Evolutionary conservation across 768 basidiomycete species (phyloP).

Genomic region (Termitomyces sp.): DNA sequence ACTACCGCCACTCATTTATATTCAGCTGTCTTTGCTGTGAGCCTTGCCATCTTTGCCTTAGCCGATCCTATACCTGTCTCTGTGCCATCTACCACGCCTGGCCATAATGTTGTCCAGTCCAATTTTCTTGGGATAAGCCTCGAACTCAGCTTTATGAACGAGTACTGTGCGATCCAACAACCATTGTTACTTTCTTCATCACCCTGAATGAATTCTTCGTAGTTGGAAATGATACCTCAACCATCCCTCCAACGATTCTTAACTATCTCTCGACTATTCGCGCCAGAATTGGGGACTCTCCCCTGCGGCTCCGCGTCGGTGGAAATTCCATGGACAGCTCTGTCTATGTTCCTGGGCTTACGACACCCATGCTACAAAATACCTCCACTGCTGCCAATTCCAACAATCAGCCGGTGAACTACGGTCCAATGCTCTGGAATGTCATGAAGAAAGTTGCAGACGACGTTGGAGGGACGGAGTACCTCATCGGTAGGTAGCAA

Average conservation of each 20-base stretch:
- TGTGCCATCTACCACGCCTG: conserved; percentile 31
- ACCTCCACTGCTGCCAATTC: conserved; percentile 28
- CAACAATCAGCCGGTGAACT: conserved; percentile 45
- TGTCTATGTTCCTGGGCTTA: conserved; percentile 36
- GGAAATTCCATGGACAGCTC: conserved; percentile 47
- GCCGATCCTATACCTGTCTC: conserved; percentile 24
- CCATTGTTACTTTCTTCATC: background rate
- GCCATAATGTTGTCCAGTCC: conserved; percentile 35
- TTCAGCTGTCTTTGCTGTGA: conserved; percentile 3
- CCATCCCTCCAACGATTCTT: conserved; percentile 49
- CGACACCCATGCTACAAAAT: conserved; percentile 39
- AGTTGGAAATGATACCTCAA: conserved; percentile 51
- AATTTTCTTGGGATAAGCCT: conserved; percentile 67
- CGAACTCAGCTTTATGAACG: conserved; percentile 59
- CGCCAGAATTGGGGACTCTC: conserved; percentile 36
- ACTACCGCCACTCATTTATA: conserved; percentile 14
- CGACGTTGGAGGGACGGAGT: conserved; percentile 25
- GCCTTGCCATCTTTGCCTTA: conserved; percentile 11
- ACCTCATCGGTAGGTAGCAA: conserved; percentile 25
- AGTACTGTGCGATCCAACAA: conserved; percentile 39
- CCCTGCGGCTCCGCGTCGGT: conserved; percentile 45
- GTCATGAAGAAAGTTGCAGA: conserved; percentile 36
- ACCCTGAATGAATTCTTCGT: background rate
- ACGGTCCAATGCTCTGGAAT: conserved; percentile 44
- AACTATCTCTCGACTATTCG: conserved; percentile 58